A percentile compares a stretch with the other conserved stretches of the same genome.
These are phyloP conservation scores for Perilla frutescens DNA, from an alignment of 257 asterid genomes.

Conservation along the genomic window DNA sequence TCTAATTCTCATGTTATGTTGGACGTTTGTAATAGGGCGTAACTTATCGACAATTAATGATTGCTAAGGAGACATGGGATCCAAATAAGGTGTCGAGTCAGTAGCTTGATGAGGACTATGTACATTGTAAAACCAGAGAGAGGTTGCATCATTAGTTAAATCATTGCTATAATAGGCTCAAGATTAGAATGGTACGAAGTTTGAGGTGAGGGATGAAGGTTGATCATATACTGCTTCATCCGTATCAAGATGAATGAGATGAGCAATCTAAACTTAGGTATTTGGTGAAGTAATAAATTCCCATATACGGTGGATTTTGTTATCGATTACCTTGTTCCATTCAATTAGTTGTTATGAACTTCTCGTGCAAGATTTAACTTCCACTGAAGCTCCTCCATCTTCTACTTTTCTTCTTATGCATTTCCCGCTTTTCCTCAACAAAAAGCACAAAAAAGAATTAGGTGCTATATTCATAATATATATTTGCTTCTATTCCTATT, in stretches of 20 bases:
- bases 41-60: neutral
- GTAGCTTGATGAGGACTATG: neutral
- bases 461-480: slow-evolving; percentile 10
- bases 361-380: neutral
- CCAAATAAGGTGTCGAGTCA: neutral
- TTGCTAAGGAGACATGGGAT: neutral
- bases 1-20: neutral
- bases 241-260: slow-evolving; percentile 7
- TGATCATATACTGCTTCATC: neutral
- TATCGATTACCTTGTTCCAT: neutral
- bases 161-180: neutral
- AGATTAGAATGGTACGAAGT: neutral
- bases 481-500: slow-evolving; percentile 29
- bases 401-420: neutral
- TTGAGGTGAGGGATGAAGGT: slow-evolving; percentile 9
- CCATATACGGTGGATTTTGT: slow-evolving; percentile 4
- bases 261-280: neutral
- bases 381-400: neutral
- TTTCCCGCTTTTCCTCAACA: neutral
- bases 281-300: neutral
- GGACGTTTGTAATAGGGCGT: neutral
- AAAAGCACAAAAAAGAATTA: neutral
- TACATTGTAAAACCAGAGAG: neutral
- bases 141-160: neutral
- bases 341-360: neutral